These are phyloP conservation scores for Tillandsia leiboldiana DNA, from an alignment of 176 grass and related monocot species.

Conservation along the genomic window DNA sequence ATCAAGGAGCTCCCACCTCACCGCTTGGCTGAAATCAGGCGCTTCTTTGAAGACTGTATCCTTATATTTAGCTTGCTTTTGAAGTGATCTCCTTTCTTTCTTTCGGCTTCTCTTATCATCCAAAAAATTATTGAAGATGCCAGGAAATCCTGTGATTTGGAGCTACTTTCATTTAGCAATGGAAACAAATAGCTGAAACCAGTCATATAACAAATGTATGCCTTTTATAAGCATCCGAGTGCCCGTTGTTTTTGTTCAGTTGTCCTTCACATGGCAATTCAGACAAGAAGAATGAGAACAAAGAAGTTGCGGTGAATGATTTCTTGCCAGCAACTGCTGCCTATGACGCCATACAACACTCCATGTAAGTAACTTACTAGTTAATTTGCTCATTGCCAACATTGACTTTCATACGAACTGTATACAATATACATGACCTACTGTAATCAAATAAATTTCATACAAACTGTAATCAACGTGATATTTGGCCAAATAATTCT, in stretches of 20 bases:
- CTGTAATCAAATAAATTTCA: not conserved
- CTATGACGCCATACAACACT: slow-evolving; percentile 63
- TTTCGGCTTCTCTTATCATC: not conserved
- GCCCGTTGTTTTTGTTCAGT: not conserved
- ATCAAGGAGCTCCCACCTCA: slow-evolving; percentile 97
- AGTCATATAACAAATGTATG: not conserved
- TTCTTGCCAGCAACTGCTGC: slow-evolving; percentile 58
- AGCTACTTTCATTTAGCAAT: no score
- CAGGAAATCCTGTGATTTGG: no score
- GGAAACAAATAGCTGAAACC: no score
- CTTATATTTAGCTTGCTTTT: slow-evolving; percentile 23
- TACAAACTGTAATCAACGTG: not conserved
- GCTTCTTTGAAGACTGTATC: slow-evolving; percentile 99
- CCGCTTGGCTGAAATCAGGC: slow-evolving; percentile 88
- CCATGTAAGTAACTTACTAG: slow-evolving; percentile 48
- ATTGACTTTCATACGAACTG: not conserved
- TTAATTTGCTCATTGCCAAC: not conserved
- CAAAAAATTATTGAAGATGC: no score
- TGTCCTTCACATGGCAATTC: slow-evolving; percentile 4
- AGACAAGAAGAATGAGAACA: slow-evolving; percentile 99
- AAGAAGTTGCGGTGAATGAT: slow-evolving; percentile 91
- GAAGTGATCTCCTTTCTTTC: not conserved
- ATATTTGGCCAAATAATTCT: not conserved
- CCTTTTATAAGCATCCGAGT: not conserved
- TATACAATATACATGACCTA: not conserved